A percentile compares a stretch with the other conserved stretches of the same genome.
These are phyloP conservation scores for Ceratocystiopsis minuta DNA, from an alignment of 2,329 filamentous ascomycete genomes.

Conservation along the genomic window DNA sequence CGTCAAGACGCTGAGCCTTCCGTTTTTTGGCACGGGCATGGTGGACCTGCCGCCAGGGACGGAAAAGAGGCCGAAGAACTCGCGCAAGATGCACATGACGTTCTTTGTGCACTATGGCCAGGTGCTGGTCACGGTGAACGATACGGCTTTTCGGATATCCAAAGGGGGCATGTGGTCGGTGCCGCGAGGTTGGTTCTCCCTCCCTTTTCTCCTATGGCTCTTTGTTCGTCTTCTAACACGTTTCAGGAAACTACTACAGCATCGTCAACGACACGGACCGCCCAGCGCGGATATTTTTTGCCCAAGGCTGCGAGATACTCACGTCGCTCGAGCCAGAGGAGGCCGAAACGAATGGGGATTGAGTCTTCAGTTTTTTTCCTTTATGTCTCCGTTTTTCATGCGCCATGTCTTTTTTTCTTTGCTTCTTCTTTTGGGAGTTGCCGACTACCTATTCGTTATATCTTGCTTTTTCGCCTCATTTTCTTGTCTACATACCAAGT, in stretches of 20 bases:
- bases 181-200: conserved; percentile 55
- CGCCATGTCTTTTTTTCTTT: not conserved
- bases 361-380: too few relatives aligned
- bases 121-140: conserved; percentile 61
- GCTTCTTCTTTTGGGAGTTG: too few relatives aligned
- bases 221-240: conserved; percentile 2
- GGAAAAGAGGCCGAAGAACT: conserved; percentile 80
- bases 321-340: conserved; percentile 11
- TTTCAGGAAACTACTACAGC: conserved; percentile 75
- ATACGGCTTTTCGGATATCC: conserved; percentile 61
- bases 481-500: too few relatives aligned
- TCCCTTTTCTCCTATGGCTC: conserved; percentile 2
- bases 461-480: too few relatives aligned
- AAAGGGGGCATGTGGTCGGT: conserved; percentile 89
- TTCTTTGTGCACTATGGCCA: conserved; percentile 81
- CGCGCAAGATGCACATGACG: conserved; percentile 88
- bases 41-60: conserved; percentile 73
- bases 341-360: not conserved
- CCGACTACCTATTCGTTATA: too few relatives aligned
- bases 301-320: conserved; percentile 56
- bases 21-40: conserved; percentile 78
- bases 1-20: conserved; percentile 66
- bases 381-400: not conserved
- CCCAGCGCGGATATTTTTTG: conserved; percentile 72
- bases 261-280: conserved; percentile 64